A percentile compares a stretch with the other conserved stretches of the same genome.
phyloP scores from a whole-genome alignment of 345 rosid species.

The Aquilaria malaccensis region DNA sequence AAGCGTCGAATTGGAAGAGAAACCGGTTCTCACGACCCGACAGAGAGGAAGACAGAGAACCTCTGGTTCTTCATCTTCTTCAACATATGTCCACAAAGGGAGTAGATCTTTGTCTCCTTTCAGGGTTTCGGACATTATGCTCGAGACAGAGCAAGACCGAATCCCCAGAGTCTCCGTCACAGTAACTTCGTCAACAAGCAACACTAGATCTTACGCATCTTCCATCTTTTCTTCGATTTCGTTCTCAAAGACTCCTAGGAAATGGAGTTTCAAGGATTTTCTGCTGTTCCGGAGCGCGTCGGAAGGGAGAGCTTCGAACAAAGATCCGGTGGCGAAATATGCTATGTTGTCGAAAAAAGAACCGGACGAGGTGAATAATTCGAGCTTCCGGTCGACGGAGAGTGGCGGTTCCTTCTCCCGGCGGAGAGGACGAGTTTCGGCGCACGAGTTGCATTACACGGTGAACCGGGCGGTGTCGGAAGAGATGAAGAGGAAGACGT shows the following conservation, averaged over 20 bases:
- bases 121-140: constrained; percentile 53
- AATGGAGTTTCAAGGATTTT: constrained; percentile 76
- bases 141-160: constrained; percentile 30
- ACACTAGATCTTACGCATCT: constrained; percentile 26
- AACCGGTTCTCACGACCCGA: background rate
- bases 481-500: constrained; percentile 46
- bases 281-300: constrained; percentile 84
- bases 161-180: constrained; percentile 18
- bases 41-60: constrained; percentile 22
- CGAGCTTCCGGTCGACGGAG: constrained; percentile 62
- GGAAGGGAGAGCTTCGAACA: constrained; percentile 58
- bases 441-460: constrained; percentile 45
- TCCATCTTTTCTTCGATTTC: constrained; percentile 54
- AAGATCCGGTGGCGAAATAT: constrained; percentile 37
- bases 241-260: constrained; percentile 41
- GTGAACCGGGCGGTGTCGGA: constrained; percentile 33
- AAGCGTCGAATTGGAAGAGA: background rate
- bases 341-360: constrained; percentile 39
- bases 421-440: constrained; percentile 29
- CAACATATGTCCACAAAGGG: constrained; percentile 37
- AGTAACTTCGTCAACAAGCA: constrained; percentile 21
- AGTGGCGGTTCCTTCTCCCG: constrained; percentile 32
- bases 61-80: constrained; percentile 11
- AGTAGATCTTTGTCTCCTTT: constrained; percentile 66
- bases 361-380: constrained; percentile 33